These are phyloP conservation scores for Penicillium corylophilum DNA, from an alignment of 2,329 filamentous ascomycete species.

Conservation along the genomic window DNA sequence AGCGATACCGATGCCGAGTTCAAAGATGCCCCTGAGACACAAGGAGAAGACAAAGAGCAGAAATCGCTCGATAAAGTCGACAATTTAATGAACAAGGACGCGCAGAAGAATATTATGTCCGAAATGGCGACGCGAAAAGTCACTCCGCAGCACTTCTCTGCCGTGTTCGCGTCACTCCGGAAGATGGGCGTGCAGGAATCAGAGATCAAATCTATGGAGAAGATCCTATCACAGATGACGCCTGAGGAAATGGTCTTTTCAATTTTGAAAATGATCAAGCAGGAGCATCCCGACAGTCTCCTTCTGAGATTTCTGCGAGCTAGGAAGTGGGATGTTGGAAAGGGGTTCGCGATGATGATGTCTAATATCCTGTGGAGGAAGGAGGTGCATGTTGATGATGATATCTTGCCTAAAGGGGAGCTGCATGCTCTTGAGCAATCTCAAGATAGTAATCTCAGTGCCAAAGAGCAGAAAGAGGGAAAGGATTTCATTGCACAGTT, in stretches of 20 bases:
- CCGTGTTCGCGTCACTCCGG: constrained; percentile 17
- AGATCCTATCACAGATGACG: constrained; percentile 62
- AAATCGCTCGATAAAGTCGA: constrained; percentile 18
- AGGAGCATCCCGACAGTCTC: constrained; percentile 83
- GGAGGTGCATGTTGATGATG: constrained; percentile 80
- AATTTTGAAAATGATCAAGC: constrained; percentile 88
- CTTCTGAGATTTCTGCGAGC: constrained; percentile 55
- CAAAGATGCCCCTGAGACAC: not conserved
- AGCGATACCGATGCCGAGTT: not conserved
- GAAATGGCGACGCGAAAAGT: constrained; percentile 19
- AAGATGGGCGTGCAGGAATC: constrained; percentile 17
- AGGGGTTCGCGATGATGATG: constrained; percentile 84
- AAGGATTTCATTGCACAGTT: constrained; percentile 20
- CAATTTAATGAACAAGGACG: constrained; percentile 17
- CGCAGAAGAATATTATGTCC: constrained; percentile 12
- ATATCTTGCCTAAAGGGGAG: constrained; percentile 75
- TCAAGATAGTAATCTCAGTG: constrained; percentile 40
- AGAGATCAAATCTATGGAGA: constrained; percentile 20
- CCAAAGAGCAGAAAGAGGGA: constrained; percentile 17
- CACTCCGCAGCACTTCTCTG: constrained; percentile 15
- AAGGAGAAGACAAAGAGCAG: constrained; percentile 6
- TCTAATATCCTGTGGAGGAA: constrained; percentile 86
- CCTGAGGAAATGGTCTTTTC: constrained; percentile 74
- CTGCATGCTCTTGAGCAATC: constrained; percentile 58
- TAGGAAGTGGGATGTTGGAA: constrained; percentile 82